phyloP scores from a whole-genome alignment of 352 stramenopile species.

The Thalassiosira mediterranea region DNA sequence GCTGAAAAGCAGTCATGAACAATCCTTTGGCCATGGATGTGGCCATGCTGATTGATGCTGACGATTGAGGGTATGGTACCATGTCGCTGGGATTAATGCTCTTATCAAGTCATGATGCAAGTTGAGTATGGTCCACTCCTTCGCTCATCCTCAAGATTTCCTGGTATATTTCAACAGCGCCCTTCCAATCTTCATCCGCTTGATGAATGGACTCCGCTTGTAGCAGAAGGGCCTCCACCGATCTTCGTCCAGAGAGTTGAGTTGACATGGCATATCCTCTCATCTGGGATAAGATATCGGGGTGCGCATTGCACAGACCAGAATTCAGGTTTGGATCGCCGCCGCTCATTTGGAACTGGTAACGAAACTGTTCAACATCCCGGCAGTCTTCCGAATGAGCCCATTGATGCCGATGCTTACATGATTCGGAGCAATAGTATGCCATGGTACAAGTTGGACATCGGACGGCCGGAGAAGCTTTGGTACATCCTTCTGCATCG shows the following conservation, averaged over 20 bases:
- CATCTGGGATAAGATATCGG: background rate
- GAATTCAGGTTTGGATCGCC: background rate
- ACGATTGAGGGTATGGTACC: no score
- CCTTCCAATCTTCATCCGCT: slow-evolving; percentile 22
- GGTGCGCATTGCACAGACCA: slow-evolving; percentile 4
- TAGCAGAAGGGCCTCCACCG: slow-evolving; percentile 6
- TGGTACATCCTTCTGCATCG: slow-evolving; percentile 14
- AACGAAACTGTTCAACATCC: slow-evolving; percentile 9
- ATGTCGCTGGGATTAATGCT: no score
- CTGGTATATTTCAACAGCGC: slow-evolving; percentile 16
- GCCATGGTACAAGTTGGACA: slow-evolving; percentile 6
- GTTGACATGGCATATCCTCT: slow-evolving; percentile 23
- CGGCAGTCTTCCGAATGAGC: slow-evolving; percentile 9
- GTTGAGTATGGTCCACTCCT: no score
- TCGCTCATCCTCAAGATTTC: slow-evolving; percentile 20
- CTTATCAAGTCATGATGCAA: no score
- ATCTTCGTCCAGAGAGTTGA: slow-evolving; percentile 9
- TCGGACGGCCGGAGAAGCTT: slow-evolving; percentile 4
- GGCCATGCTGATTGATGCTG: no score
- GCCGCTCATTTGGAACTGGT: background rate
- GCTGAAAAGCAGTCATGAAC: no score
- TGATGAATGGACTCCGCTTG: slow-evolving; percentile 21
- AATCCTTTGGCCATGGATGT: no score
- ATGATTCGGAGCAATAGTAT: slow-evolving; percentile 26
- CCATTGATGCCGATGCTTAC: slow-evolving; percentile 1